Evolutionary conservation across 2,329 filamentous ascomycete species (phyloP).

Genomic region (Diaporthe longicolla): DNA sequence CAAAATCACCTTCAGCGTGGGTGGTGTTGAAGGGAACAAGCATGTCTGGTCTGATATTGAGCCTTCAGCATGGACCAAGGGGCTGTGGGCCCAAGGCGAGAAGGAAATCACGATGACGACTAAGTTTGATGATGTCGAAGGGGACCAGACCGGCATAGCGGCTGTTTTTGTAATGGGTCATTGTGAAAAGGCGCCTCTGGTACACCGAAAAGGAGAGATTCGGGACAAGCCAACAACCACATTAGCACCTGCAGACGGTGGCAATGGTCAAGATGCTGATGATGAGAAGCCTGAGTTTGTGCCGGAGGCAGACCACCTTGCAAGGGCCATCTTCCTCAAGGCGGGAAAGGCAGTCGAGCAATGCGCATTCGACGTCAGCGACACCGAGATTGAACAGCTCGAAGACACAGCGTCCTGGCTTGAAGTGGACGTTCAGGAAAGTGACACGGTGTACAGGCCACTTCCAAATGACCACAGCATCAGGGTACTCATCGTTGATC

Average conservation of each 20-base stretch:
- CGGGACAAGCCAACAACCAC: constrained; percentile 12
- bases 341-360: constrained; percentile 40
- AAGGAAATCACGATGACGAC: constrained; percentile 37
- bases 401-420: constrained; percentile 11
- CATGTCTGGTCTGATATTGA: constrained; percentile 35
- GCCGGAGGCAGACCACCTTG: constrained; percentile 40
- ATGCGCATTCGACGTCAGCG: constrained; percentile 35
- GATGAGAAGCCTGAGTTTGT: constrained; percentile 29
- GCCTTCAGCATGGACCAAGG: constrained; percentile 40
- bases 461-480: constrained; percentile 25
- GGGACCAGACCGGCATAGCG: constrained; percentile 29
- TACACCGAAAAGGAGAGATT: background rate
- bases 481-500: constrained; percentile 22
- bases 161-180: constrained; percentile 42
- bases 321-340: constrained; percentile 41
- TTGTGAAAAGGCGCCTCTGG: constrained; percentile 32
- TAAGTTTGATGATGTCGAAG: constrained; percentile 22
- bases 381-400: constrained; percentile 8
- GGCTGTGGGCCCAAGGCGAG: constrained; percentile 39
- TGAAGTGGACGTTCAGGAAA: background rate
- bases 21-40: background rate
- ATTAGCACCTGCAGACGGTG: background rate
- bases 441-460: background rate
- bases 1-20: constrained; percentile 11
- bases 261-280: background rate